Conservation (phyloP, 2,329 filamentous ascomycete species). For the Apiospora koreana region DNA sequence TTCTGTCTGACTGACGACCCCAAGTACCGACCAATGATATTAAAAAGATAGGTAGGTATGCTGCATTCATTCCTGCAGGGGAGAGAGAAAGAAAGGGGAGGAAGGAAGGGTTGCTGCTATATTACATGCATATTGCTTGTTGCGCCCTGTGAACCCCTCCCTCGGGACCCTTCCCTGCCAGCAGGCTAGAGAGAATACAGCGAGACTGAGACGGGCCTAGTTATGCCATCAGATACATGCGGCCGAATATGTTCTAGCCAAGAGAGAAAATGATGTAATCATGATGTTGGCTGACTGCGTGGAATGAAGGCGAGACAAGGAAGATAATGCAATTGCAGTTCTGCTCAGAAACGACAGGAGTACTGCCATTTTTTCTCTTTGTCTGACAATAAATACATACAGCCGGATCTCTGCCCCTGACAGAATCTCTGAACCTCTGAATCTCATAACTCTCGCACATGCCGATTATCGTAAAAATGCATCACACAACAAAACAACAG, state of each 20-base stretch:
- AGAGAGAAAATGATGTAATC: conserved; percentile 1
- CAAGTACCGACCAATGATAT: neutral
- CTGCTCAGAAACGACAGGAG: neutral
- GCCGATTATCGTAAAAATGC: neutral
- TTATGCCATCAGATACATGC: neutral
- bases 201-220: neutral
- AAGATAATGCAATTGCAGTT: neutral
- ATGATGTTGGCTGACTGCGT: neutral
- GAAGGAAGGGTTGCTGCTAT: neutral
- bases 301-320: neutral
- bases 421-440: neutral
- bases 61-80: neutral
- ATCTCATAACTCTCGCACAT: neutral
- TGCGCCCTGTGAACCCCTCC: neutral
- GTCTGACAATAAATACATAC: conserved; percentile 3
- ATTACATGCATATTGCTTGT: neutral
- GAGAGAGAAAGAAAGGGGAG: too few relatives aligned
- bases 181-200: neutral
- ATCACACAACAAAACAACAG: neutral
- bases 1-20: neutral
- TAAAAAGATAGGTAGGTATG: neutral
- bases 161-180: neutral
- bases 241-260: neutral
- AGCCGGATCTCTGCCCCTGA: conserved; percentile 6
- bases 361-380: neutral